phyloP scores from a whole-genome alignment of 495 filamentous ascomycete genomes.

The Clohesyomyces aquaticus region DNA sequence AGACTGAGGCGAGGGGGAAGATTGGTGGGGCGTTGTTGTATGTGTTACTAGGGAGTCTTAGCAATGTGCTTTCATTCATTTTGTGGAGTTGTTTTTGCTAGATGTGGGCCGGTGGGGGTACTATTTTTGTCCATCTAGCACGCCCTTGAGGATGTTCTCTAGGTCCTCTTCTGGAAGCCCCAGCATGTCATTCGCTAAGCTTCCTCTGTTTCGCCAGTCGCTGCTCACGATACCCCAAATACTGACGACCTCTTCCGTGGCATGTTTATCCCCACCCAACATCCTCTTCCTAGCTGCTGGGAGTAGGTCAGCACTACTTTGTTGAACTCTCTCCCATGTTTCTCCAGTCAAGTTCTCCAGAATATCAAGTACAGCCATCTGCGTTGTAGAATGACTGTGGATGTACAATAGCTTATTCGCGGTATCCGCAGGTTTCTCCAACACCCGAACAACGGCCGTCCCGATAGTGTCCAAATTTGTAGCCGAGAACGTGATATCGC shows the following conservation, averaged over 20 bases:
- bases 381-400: slow-evolving; percentile 32
- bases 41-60: neutral
- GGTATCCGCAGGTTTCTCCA: slow-evolving; percentile 25
- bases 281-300: slow-evolving; percentile 23
- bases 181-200: slow-evolving; percentile 36
- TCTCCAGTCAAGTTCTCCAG: slow-evolving; percentile 36
- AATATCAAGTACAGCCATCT: slow-evolving; percentile 26
- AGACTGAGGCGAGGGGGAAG: neutral
- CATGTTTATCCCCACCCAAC: slow-evolving; percentile 28
- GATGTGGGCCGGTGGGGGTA: no score
- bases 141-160: neutral
- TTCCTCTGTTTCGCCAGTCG: slow-evolving; percentile 31
- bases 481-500: slow-evolving; percentile 35
- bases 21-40: neutral
- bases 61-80: neutral
- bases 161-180: slow-evolving; percentile 34
- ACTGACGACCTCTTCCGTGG: slow-evolving; percentile 31
- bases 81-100: neutral
- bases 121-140: neutral
- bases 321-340: slow-evolving; percentile 25
- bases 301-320: slow-evolving; percentile 21
- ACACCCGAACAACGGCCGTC: slow-evolving; percentile 27
- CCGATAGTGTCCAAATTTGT: slow-evolving; percentile 25
- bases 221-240: slow-evolving; percentile 29
- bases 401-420: slow-evolving; percentile 38